phyloP scores from a whole-genome alignment of 2,329 filamentous ascomycete genomes.

The Calonectria pseudoreteaudii region DNA sequence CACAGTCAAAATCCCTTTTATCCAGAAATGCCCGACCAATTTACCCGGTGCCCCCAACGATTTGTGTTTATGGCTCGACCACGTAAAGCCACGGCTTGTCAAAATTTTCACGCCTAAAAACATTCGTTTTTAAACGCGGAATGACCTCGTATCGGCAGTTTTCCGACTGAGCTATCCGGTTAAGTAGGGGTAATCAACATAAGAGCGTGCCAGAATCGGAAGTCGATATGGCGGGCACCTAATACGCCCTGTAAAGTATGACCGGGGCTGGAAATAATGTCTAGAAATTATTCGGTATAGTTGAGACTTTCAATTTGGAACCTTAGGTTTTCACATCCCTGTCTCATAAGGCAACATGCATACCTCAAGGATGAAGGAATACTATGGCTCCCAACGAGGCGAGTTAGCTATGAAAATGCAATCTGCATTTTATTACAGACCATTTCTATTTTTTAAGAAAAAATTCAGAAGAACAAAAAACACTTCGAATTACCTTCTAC shows the following conservation, averaged over 20 bases:
- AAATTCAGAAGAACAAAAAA: neutral
- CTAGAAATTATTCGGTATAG: neutral
- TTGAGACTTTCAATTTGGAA: neutral
- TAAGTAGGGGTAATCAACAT: neutral
- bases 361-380: neutral
- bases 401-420: neutral
- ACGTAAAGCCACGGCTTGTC: neutral
- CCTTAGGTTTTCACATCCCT: neutral
- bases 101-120: neutral
- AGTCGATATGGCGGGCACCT: neutral
- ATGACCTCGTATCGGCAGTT: constrained; percentile 26
- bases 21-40: constrained; percentile 33
- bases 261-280: neutral
- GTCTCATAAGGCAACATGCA: too few relatives aligned
- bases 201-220: neutral
- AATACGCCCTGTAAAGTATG: neutral
- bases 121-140: neutral
- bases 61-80: neutral
- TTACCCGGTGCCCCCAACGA: constrained; percentile 37
- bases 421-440: neutral
- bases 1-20: constrained; percentile 31
- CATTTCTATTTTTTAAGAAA: too few relatives aligned
- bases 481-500: neutral
- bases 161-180: constrained; percentile 33
- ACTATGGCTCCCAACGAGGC: neutral